Percentiles rank a stretch among this genome's conserved stretches.
Evolutionary conservation across 129 eudicot genomes (phyloP).

Genomic region (Sambucus nigra): DNA sequence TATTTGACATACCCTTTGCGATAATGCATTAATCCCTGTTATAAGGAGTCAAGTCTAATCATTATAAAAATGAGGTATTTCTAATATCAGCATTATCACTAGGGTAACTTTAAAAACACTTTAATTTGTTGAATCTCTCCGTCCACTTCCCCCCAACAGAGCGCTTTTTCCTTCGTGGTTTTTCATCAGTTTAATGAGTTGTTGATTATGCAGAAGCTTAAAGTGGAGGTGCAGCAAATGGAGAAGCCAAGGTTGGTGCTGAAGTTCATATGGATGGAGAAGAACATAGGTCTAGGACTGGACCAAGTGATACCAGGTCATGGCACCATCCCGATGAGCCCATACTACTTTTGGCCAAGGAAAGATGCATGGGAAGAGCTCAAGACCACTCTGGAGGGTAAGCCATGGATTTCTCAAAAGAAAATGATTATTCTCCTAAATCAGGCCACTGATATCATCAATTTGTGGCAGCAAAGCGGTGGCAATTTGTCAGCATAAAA

Average conservation of each 20-base stretch:
- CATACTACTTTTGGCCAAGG: too few relatives aligned
- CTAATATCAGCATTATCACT: too few relatives aligned
- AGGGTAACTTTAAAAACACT: too few relatives aligned
- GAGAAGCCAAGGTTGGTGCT: constrained; percentile 67
- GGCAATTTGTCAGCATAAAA: constrained; percentile 25
- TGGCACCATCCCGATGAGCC: constrained; percentile 81
- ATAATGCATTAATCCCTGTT: too few relatives aligned
- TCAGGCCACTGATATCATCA: constrained; percentile 54
- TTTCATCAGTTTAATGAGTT: too few relatives aligned
- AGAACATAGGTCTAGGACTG: constrained; percentile 91
- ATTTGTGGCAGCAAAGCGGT: constrained; percentile 53
- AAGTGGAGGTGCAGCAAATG: constrained; percentile 22
- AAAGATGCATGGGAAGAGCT: too few relatives aligned
- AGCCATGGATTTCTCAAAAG: constrained; percentile 57
- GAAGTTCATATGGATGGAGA: constrained; percentile 99
- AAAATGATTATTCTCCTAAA: constrained; percentile 54
- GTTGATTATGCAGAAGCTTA: constrained; percentile 18
- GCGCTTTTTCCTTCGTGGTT: too few relatives aligned
- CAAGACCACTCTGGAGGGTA: constrained; percentile 38
- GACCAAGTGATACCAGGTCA: constrained; percentile 83
- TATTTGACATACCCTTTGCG: too few relatives aligned
- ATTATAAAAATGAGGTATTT: too few relatives aligned
- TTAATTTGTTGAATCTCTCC: too few relatives aligned
- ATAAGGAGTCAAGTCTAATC: too few relatives aligned
- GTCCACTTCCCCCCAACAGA: too few relatives aligned